phyloP scores from a whole-genome alignment of 2,329 filamentous ascomycete genomes.

The Aspergillaceae sp. region DNA sequence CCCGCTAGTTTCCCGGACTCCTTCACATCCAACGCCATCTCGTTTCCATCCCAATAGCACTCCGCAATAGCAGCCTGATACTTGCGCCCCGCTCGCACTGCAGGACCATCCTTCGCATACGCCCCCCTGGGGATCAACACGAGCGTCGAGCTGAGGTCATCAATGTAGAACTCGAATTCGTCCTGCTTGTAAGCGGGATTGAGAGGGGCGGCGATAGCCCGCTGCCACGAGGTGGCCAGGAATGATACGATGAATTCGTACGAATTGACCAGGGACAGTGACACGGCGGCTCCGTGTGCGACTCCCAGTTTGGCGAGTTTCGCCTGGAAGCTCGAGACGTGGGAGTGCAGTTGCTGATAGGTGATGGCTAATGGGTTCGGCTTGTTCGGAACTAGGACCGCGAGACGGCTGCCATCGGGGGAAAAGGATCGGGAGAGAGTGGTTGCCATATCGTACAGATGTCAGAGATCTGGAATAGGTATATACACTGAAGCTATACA shows the following conservation, averaged over 20 bases:
- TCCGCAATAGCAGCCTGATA: constrained; percentile 80
- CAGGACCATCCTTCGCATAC: constrained; percentile 57
- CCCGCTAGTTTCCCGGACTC: constrained; percentile 59
- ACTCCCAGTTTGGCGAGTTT: constrained; percentile 71
- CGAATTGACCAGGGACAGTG: constrained; percentile 74
- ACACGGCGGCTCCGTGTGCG: constrained; percentile 60
- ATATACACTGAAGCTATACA: neutral
- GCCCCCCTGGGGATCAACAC: constrained; percentile 67
- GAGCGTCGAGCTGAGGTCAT: constrained; percentile 71
- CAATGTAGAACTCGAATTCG: constrained; percentile 88
- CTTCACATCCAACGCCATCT: constrained; percentile 71
- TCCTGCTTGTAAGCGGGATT: constrained; percentile 84
- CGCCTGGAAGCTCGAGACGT: constrained; percentile 63
- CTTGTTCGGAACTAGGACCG: constrained; percentile 65
- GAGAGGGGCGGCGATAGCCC: constrained; percentile 74
- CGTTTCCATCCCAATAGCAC: constrained; percentile 65
- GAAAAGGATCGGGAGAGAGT: constrained; percentile 53
- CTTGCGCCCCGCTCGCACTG: constrained; percentile 66
- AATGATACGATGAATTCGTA: constrained; percentile 86
- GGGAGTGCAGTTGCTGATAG: constrained; percentile 57
- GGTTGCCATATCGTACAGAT: constrained; percentile 28
- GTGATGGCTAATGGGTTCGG: constrained; percentile 56
- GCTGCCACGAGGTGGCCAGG: constrained; percentile 75
- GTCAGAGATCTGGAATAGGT: neutral
- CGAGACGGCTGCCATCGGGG: constrained; percentile 44